These are phyloP conservation scores for Crithidia bombi DNA, from an alignment of 208 protist species.

Conservation along the genomic window DNA sequence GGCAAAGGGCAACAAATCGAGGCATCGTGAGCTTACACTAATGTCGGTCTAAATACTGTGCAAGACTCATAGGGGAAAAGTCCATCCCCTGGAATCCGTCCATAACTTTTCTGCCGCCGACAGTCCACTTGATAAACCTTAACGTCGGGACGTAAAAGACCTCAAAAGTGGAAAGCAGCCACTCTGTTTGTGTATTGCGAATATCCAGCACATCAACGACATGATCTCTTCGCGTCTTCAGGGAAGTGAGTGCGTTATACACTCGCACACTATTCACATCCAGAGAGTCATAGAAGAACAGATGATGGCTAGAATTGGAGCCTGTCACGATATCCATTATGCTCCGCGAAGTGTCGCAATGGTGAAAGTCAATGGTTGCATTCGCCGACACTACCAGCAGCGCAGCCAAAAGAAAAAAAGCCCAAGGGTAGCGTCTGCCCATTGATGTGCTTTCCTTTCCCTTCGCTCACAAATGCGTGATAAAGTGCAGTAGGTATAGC, in stretches of 20 bases:
- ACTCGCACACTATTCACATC: slow-evolving; percentile 38
- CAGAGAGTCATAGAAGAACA: slow-evolving; percentile 42
- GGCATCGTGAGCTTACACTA: no score
- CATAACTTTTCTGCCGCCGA: slow-evolving; percentile 13
- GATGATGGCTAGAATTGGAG: slow-evolving; percentile 17
- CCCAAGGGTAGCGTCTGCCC: neutral
- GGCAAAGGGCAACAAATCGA: neutral
- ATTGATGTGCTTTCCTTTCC: neutral
- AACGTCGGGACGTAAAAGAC: slow-evolving; percentile 25
- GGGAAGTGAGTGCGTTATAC: slow-evolving; percentile 22
- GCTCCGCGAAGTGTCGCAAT: slow-evolving; percentile 15
- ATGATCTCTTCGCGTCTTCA: slow-evolving; percentile 10
- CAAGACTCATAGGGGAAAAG: slow-evolving; percentile 16
- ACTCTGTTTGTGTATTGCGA: slow-evolving; percentile 21
- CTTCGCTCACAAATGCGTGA: neutral
- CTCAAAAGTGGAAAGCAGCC: slow-evolving; percentile 27
- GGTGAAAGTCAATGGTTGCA: slow-evolving; percentile 14
- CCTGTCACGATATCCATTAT: slow-evolving; percentile 12
- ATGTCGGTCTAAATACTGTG: slow-evolving; percentile 21
- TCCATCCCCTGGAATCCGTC: slow-evolving; percentile 16
- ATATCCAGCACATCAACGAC: slow-evolving; percentile 25
- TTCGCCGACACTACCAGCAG: neutral
- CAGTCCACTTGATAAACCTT: slow-evolving; percentile 13
- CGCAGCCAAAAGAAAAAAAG: slow-evolving; percentile 9
- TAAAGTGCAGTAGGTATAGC: neutral